Evolutionary conservation across 129 eudicot genomes (phyloP).

Genomic region (Saussurea involucrata): DNA sequence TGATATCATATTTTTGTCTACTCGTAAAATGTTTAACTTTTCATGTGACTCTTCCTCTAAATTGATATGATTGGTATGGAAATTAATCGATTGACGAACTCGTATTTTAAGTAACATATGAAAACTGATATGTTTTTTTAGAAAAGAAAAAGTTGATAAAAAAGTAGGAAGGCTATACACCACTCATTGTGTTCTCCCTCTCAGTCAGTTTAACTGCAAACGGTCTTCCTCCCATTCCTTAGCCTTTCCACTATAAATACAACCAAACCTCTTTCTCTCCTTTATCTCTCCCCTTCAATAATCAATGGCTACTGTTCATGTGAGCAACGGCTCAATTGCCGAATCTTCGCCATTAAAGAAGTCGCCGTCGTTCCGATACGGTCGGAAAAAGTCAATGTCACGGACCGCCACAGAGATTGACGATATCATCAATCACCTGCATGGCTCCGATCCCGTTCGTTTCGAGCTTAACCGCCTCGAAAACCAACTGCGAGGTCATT

Average conservation of each 20-base stretch:
- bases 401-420: conserved; percentile 59
- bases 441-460: conserved; percentile 84
- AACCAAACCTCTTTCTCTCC: conserved; percentile 15
- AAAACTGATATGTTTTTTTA: too few relatives aligned
- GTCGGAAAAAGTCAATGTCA: conserved; percentile 39
- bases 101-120: too few relatives aligned
- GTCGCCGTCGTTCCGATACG: conserved; percentile 43
- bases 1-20: too few relatives aligned
- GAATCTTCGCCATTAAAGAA: conserved; percentile 31
- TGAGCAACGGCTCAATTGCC: conserved; percentile 24
- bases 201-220: conserved; percentile 20
- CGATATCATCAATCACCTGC: conserved; percentile 47
- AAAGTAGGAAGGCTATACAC: too few relatives aligned
- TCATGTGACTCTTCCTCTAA: too few relatives aligned
- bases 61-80: too few relatives aligned
- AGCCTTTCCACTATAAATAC: conserved; percentile 16
- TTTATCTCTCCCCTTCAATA: not conserved
- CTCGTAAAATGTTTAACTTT: too few relatives aligned
- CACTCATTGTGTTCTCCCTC: conserved; percentile 20
- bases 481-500: conserved; percentile 67
- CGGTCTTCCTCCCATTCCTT: conserved; percentile 11
- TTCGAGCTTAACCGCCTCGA: conserved; percentile 83
- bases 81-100: too few relatives aligned
- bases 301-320: conserved; percentile 41
- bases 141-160: not conserved